phyloP scores from a whole-genome alignment of 2,329 filamentous ascomycete genomes.

The Tricladium varicosporioides region DNA sequence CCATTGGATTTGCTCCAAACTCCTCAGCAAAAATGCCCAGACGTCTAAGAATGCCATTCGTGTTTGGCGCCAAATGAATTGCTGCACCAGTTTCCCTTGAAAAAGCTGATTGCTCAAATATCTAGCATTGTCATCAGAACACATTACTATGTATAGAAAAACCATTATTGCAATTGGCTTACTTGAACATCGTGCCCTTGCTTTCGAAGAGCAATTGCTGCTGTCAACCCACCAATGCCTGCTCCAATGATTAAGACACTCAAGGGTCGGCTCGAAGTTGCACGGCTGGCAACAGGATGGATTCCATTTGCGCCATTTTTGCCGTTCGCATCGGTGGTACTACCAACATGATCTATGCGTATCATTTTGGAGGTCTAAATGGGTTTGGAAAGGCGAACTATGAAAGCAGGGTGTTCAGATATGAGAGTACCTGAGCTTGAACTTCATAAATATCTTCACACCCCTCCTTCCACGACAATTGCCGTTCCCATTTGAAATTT shows the following conservation, averaged over 20 bases:
- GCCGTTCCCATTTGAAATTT: too few relatives aligned
- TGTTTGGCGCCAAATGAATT: conserved; percentile 61
- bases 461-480: too few relatives aligned
- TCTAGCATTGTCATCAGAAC: conserved; percentile 31
- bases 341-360: too few relatives aligned
- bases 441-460: too few relatives aligned
- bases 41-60: conserved; percentile 52
- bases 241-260: conserved; percentile 22
- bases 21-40: conserved; percentile 42
- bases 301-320: too few relatives aligned
- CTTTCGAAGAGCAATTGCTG: conserved; percentile 43
- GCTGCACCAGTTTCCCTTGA: conserved; percentile 58
- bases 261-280: neutral
- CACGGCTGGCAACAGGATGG: neutral
- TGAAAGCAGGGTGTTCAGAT: too few relatives aligned
- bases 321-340: too few relatives aligned
- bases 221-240: conserved; percentile 52
- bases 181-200: conserved; percentile 23
- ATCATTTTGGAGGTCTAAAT: too few relatives aligned
- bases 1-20: conserved; percentile 35
- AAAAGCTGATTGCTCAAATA: conserved; percentile 56
- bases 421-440: too few relatives aligned
- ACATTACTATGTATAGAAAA: neutral
- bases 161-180: neutral
- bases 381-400: too few relatives aligned